These are phyloP conservation scores for Phaeosphaeria sp. DNA, from an alignment of 2,329 filamentous ascomycete species.

Conservation along the genomic window DNA sequence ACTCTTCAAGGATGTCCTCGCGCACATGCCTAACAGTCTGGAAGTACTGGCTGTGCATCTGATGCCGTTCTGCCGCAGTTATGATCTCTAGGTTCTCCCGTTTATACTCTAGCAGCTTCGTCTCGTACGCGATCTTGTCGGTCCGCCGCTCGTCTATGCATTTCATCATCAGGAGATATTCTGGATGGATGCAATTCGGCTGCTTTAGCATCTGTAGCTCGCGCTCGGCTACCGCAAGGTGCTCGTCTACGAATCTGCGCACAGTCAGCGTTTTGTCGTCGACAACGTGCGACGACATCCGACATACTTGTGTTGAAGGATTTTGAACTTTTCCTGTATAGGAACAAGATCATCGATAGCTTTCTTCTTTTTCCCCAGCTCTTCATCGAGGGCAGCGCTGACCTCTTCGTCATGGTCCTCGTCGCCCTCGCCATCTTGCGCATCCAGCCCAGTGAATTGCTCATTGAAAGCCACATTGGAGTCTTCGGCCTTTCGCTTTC, in stretches of 20 bases:
- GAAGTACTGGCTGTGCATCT: constrained; percentile 89
- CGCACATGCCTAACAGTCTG: constrained; percentile 84
- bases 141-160: constrained; percentile 83
- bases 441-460: constrained; percentile 67
- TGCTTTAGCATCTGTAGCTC: constrained; percentile 67
- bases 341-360: constrained; percentile 80
- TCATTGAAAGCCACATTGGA: constrained; percentile 33
- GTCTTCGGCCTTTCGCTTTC: constrained; percentile 59
- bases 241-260: constrained; percentile 84
- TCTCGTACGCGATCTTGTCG: constrained; percentile 78
- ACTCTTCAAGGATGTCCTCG: constrained; percentile 77
- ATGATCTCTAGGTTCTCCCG: constrained; percentile 72
- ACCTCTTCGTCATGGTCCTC: constrained; percentile 55
- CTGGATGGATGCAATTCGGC: constrained; percentile 76
- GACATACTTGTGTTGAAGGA: constrained; percentile 77
- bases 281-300: constrained; percentile 1
- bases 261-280: constrained; percentile 23
- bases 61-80: constrained; percentile 80
- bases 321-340: constrained; percentile 87
- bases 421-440: constrained; percentile 61
- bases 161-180: constrained; percentile 88
- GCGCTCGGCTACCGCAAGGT: constrained; percentile 78
- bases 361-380: constrained; percentile 75
- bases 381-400: constrained; percentile 44
- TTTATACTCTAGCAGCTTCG: constrained; percentile 75